Base-by-base conservation (phyloP, 192 early-diverging fungal species). In the Globomyces pollinis-pini region DNA sequence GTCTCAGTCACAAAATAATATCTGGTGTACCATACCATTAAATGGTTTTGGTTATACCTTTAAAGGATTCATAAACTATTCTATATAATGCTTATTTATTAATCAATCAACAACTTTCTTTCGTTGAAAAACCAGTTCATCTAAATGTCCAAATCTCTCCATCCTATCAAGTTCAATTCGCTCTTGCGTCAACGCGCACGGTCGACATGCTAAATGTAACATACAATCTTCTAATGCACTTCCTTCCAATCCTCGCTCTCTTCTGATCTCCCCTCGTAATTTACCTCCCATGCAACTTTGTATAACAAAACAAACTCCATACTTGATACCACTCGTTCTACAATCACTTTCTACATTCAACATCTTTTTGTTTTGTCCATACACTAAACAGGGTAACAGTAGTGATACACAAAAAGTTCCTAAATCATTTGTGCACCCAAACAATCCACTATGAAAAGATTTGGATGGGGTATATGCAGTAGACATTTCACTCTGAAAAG, bases 151-250 rank as follows among this genome's bases (percentile, higher is more conserved):
- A n/a, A n/a, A n/a, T n/a, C n/a, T n/a, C n/a, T n/a, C n/a, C n/a
- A n/a, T n/a, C n/a, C n/a, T n/a, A n/a, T n/a, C n/a, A n/a, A 57
- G 20, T 42, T 69, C 68, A 39, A 62, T 26, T 29, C 59, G 59
- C 50, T 70, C 68, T 61, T 70, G 68, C 3, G 68, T 70, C 15
- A 70, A 38, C 0, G 68, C 68, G 31, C 68, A 70, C 8, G 68
- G 51, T 8, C n/a, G 13, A 18, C 68, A 70, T 63, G 50, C 65
- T 2, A 58, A 65, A 38, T 62, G 61, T 23, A 59, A 60, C 5
- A n/a, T 7, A 20, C 38, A 61, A 34, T 61, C 59, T 1, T 47
- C 15, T 13, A 57, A 60, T 38, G 33, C 23, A 43, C 56, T 29
- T 24, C 57, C 51, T 16, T 44, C 60, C 20, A 70, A 65, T 54